A percentile compares a stretch with the other conserved stretches of the same genome.
Conservation (phyloP, 1,284 basidiomycete genomes). For the Cryptococcus sp. region DNA sequence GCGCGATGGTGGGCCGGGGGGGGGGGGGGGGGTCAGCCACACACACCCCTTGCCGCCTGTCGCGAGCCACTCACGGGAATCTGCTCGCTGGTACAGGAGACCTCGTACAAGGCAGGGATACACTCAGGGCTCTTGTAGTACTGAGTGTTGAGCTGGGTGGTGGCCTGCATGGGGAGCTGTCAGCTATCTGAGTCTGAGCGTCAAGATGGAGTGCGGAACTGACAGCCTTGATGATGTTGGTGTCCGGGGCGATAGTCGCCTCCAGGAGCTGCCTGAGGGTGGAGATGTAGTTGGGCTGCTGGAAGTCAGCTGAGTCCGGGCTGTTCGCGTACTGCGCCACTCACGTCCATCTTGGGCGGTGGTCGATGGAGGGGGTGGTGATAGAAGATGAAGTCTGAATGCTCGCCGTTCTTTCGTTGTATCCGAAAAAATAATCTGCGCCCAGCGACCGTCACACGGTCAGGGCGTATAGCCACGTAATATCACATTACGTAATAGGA, state of each 20-base stretch:
- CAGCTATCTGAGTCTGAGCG: conserved; percentile 1
- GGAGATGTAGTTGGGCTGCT: conserved; percentile 53
- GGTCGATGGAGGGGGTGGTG: too few relatives aligned
- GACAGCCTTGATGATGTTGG: conserved; percentile 79
- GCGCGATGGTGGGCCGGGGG: background rate
- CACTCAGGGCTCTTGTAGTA: conserved; percentile 89
- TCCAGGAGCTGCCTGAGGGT: conserved; percentile 77
- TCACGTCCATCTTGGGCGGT: conserved; percentile 24
- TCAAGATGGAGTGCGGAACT: conserved; percentile 7
- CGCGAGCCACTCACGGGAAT: conserved; percentile 49
- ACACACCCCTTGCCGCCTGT: conserved; percentile 1
- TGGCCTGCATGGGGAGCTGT: conserved; percentile 61
- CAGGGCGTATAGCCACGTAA: too few relatives aligned
- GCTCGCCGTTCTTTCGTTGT: too few relatives aligned
- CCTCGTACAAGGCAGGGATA: conserved; percentile 85
- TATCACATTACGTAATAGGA: too few relatives aligned
- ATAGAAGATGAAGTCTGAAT: too few relatives aligned
- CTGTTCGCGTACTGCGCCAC: background rate
- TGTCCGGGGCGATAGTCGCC: conserved; percentile 82
- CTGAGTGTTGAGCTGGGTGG: conserved; percentile 80
- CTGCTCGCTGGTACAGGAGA: conserved; percentile 80
- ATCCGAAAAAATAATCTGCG: too few relatives aligned
- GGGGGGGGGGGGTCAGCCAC: background rate
- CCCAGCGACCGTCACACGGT: too few relatives aligned
- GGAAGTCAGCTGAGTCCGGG: background rate